A percentile compares a stretch with the other conserved stretches of the same genome.
These are phyloP conservation scores for Gossypium trilobum DNA, from an alignment of 441 rosid genomes.

Conservation along the genomic window DNA sequence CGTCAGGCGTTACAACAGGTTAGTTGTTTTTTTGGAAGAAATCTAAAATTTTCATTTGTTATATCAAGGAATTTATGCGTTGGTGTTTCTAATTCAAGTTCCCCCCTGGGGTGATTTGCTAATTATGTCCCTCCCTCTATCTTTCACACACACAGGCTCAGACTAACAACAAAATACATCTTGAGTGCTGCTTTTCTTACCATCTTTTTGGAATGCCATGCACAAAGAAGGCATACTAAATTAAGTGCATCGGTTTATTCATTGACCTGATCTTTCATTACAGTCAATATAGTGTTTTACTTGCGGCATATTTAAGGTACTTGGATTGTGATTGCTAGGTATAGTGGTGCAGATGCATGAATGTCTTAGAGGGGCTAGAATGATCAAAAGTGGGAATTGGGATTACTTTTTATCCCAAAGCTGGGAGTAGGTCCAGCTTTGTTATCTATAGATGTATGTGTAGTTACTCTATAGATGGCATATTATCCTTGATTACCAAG, in stretches of 20 bases:
- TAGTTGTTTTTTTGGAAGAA: constrained; percentile 20
- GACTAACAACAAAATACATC: not conserved
- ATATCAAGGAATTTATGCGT: not conserved
- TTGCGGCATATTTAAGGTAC: not conserved
- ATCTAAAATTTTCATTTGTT: not conserved
- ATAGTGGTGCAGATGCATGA: not conserved
- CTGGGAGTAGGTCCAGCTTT: not conserved
- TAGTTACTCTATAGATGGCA: not conserved
- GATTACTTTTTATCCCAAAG: not conserved
- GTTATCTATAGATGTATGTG: not conserved
- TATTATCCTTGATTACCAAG: not conserved
- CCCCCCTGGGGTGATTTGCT: not conserved
- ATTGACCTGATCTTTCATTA: not conserved
- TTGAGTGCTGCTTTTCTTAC: not conserved
- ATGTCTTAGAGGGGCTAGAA: not conserved
- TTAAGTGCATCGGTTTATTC: constrained; percentile 1
- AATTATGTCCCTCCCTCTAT: not conserved
- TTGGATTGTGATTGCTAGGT: not conserved
- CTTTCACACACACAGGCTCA: not conserved
- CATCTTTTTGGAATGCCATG: not conserved
- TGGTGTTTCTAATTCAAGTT: not conserved
- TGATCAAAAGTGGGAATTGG: not conserved
- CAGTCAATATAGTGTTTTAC: not conserved
- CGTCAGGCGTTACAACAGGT: constrained; percentile 79
- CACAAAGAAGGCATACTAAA: not conserved